phyloP scores from a whole-genome alignment of 2,329 filamentous ascomycete species.

The Alternaria arborescens region DNA sequence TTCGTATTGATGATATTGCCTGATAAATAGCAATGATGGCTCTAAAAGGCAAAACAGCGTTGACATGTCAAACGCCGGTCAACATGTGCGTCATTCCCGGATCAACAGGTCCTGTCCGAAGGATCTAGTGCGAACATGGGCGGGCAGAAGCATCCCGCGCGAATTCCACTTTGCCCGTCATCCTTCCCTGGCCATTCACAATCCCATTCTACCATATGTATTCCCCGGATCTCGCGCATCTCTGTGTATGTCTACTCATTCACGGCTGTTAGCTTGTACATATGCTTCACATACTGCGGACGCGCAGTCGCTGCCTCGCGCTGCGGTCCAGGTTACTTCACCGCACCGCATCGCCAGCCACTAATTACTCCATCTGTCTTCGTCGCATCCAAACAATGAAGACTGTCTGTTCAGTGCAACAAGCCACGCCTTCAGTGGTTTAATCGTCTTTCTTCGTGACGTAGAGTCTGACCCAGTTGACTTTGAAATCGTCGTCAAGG shows the following conservation, averaged over 20 bases:
- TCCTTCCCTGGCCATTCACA: neutral
- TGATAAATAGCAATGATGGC: neutral
- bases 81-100: neutral
- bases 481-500: neutral
- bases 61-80: neutral
- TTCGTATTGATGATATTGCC: neutral
- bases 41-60: neutral
- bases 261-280: neutral
- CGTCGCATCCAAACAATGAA: neutral
- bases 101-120: neutral
- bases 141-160: neutral
- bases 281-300: accelerated
- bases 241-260: neutral
- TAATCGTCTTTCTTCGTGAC: neutral
- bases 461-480: neutral
- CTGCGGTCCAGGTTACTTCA: neutral
- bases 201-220: neutral
- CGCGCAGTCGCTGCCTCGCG: neutral
- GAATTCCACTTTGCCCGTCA: neutral
- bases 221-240: neutral
- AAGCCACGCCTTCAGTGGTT: neutral
- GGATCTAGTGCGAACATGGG: conserved; percentile 2
- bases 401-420: neutral
- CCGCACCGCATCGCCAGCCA: neutral
- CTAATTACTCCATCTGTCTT: neutral